A percentile compares a stretch with the other conserved stretches of the same genome.
These are phyloP conservation scores for Heterobasidion occidentale DNA, from an alignment of 1,284 basidiomycete genomes.

Conservation along the genomic window DNA sequence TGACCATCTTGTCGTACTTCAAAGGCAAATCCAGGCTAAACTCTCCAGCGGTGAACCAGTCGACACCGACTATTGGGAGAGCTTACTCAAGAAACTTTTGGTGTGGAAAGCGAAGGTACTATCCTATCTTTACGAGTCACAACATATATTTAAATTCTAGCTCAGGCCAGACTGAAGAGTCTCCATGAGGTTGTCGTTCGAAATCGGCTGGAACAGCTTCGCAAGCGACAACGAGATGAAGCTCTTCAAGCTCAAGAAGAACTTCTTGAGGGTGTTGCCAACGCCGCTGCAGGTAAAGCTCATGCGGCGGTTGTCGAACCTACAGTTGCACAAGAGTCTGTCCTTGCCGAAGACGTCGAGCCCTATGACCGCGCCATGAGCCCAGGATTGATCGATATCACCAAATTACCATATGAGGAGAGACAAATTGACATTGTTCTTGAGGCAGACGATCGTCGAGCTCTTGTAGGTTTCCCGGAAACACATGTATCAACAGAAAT, in stretches of 20 bases:
- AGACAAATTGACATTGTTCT: constrained; percentile 72
- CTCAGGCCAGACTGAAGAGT: constrained; percentile 80
- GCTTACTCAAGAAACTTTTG: constrained; percentile 83
- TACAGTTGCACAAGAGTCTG: constrained; percentile 31
- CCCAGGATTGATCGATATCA: constrained; percentile 65
- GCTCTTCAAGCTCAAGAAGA: constrained; percentile 90
- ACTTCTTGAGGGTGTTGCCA: constrained; percentile 73
- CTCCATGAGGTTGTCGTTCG: constrained; percentile 95
- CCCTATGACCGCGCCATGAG: constrained; percentile 81
- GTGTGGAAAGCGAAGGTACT: constrained; percentile 96
- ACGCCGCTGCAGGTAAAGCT: constrained; percentile 36
- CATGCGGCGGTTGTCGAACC: constrained; percentile 25
- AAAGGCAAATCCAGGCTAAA: constrained; percentile 84
- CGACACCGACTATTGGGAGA: constrained; percentile 98
- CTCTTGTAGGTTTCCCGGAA: constrained; percentile 46
- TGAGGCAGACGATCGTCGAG: constrained; percentile 55
- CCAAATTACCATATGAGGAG: constrained; percentile 66
- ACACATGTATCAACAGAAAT: constrained; percentile 6
- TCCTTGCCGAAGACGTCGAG: constrained; percentile 56
- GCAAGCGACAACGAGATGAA: constrained; percentile 92
- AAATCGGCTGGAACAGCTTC: constrained; percentile 91
- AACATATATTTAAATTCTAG: neutral
- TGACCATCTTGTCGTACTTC: constrained; percentile 77
- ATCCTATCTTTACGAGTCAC: neutral
- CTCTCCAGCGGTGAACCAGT: constrained; percentile 88